Conservation (phyloP, 139 green algal species). For the Zygnema cylindricum region DNA sequence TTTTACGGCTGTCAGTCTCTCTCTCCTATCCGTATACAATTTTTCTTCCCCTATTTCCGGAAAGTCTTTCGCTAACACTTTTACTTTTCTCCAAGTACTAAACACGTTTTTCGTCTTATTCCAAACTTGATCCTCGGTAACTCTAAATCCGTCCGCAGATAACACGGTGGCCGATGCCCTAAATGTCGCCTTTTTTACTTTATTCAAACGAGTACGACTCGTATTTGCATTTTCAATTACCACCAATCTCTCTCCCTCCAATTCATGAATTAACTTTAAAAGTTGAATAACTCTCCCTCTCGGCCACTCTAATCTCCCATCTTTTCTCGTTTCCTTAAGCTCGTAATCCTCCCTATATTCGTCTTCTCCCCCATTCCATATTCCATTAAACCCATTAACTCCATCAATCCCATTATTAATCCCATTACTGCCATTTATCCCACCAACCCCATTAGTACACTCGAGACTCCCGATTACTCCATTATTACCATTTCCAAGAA, state of each 20-base stretch:
- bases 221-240: background rate
- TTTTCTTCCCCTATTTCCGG: background rate
- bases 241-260: background rate
- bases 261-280: background rate
- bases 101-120: background rate
- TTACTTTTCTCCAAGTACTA: background rate
- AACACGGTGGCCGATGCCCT: background rate
- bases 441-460: background rate
- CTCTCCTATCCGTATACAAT: background rate
- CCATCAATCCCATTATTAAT: background rate
- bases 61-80: background rate
- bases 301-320: background rate
- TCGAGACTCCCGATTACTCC: background rate
- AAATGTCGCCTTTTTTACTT: background rate
- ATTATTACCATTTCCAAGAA: background rate
- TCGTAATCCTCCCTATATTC: background rate
- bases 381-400: too few species aligned
- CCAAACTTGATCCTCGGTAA: background rate
- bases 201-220: background rate
- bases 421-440: too few species aligned
- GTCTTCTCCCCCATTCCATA: background rate
- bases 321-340: background rate
- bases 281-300: background rate
- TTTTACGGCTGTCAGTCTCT: background rate
- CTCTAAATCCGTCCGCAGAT: background rate